Evolutionary conservation across 371 early-diverging fungal genomes (phyloP).

Genomic region (Smittium culicis): DNA sequence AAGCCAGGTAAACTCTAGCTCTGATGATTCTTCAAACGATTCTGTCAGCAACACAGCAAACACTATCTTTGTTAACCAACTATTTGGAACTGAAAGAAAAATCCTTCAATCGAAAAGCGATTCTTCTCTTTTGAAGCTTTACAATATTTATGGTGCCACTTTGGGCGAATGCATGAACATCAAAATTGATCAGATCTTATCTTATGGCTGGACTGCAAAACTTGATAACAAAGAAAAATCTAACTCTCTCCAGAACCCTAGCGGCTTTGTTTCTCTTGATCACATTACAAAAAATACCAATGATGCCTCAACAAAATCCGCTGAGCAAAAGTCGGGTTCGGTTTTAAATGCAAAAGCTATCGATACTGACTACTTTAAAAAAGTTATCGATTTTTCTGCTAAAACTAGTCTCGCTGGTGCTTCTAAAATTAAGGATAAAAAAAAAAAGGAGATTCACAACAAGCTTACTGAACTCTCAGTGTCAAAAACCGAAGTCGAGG

Average conservation of each 20-base stretch:
- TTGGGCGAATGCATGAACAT: slow-evolving; percentile 32
- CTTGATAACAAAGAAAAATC: slow-evolving; percentile 19
- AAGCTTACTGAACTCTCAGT: slow-evolving; percentile 25
- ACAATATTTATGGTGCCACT: background rate
- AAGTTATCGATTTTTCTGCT: slow-evolving; percentile 44
- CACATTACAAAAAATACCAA: slow-evolving; percentile 19
- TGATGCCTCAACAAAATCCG: slow-evolving; percentile 15
- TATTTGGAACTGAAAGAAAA: slow-evolving; percentile 25
- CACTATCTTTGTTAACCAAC: slow-evolving; percentile 16
- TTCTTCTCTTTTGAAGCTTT: slow-evolving; percentile 7
- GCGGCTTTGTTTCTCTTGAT: slow-evolving; percentile 41
- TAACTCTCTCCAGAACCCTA: background rate
- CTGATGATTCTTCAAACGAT: background rate
- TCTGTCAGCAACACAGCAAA: slow-evolving; percentile 17
- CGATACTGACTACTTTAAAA: slow-evolving; percentile 46
- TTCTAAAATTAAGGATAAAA: background rate
- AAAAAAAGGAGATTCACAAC: slow-evolving; percentile 6
- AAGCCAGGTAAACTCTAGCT: background rate
- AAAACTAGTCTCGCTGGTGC: slow-evolving; percentile 23
- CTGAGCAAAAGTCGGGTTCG: slow-evolving; percentile 31
- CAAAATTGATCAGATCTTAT: slow-evolving; percentile 37
- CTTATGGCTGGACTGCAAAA: slow-evolving; percentile 41
- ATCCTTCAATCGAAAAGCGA: slow-evolving; percentile 31
- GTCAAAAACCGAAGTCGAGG: slow-evolving; percentile 30
- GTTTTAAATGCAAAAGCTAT: slow-evolving; percentile 39